Base-by-base conservation (phyloP, 257 asterid species). In the Ligustrum vulgare region DNA sequence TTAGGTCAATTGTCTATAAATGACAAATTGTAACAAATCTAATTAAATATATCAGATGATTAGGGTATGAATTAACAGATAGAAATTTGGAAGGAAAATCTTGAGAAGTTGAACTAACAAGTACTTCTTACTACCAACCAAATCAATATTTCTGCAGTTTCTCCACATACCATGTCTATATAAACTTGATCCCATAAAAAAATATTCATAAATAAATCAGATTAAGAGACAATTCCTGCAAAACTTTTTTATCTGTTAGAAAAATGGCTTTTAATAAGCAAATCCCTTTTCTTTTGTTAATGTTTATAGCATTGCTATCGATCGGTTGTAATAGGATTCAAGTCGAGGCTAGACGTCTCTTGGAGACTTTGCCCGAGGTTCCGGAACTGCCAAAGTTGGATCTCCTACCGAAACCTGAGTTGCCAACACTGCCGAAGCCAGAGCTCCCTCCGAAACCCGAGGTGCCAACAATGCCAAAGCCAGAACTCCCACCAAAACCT, bases 281-380 rank as follows among this genome's bases (percentile, higher is more conserved):
- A 12, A n/a, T 10, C 65, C 18, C 32, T 58, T 22, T 58, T 11
- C 22, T 54, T 13, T 58, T 58, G 31, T 6, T 54, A 6, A 18
- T 58, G 65, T 7, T 58, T 32, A 22, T 58, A 22, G 32, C 65
- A 0, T 8, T 8, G 15, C 65, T 58, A 58, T 58, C 15, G 65
- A 7, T 22, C 22, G 0, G 63, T 1, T 28, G 28, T 16, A 54
- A 54, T 1, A 18, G 9, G 28, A 54, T 18, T n/a, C 11, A 18
- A n/a, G 28, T 54, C 32, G 15, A 69, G 41, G 86, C 79, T 6
- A 81, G 88, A 22, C 77, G 3, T 32, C 81, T 82, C 56, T 54
- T 80, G 9, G 85, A 80, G 45, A 37, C 70, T 0, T 23, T 2
- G 2, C 62, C 25, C 0, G 62, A 64, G 22, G 11, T 72, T n/a